These are phyloP conservation scores for Floccularia luteovirens DNA, from an alignment of 768 basidiomycete species.

Conservation along the genomic window DNA sequence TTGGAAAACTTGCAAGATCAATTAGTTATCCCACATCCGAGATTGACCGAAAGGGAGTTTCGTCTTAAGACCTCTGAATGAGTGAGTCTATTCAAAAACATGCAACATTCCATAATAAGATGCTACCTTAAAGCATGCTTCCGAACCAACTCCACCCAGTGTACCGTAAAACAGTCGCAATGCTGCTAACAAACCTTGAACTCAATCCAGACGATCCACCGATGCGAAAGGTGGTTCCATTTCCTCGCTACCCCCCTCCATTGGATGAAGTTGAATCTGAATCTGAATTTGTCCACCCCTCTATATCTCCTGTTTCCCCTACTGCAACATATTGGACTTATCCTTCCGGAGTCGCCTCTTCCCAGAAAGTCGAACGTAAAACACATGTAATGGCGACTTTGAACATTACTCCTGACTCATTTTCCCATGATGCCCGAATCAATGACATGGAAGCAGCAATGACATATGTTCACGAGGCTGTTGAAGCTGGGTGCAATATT, in stretches of 20 bases:
- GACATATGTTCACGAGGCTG: conserved; percentile 38
- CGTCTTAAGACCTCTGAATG: conserved; percentile 78
- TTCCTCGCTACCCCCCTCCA: conserved; percentile 57
- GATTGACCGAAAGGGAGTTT: conserved; percentile 84
- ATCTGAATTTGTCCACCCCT: conserved; percentile 12
- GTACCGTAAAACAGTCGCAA: conserved; percentile 34
- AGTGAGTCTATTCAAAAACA: conserved; percentile 46
- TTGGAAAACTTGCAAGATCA: conserved; percentile 56
- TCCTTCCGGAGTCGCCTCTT: conserved; percentile 12
- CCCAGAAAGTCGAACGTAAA: conserved; percentile 15
- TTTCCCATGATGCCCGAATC: conserved; percentile 77
- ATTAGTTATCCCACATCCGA: conserved; percentile 80
- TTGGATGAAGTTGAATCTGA: conserved; percentile 8
- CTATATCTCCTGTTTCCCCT: conserved; percentile 28
- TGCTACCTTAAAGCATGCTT: conserved; percentile 53
- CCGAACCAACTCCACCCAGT: conserved; percentile 67
- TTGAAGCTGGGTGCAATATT: conserved; percentile 59
- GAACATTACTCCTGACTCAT: conserved; percentile 93
- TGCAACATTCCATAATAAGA: neutral
- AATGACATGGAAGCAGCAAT: conserved; percentile 47
- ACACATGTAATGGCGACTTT: conserved; percentile 88
- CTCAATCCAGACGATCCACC: conserved; percentile 24
- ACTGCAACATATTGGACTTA: conserved; percentile 47
- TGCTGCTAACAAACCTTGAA: conserved; percentile 35
- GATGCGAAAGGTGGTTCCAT: conserved; percentile 71